Conservation (phyloP, 2,329 filamentous ascomycete genomes). For the Aspergillus jensenii region DNA sequence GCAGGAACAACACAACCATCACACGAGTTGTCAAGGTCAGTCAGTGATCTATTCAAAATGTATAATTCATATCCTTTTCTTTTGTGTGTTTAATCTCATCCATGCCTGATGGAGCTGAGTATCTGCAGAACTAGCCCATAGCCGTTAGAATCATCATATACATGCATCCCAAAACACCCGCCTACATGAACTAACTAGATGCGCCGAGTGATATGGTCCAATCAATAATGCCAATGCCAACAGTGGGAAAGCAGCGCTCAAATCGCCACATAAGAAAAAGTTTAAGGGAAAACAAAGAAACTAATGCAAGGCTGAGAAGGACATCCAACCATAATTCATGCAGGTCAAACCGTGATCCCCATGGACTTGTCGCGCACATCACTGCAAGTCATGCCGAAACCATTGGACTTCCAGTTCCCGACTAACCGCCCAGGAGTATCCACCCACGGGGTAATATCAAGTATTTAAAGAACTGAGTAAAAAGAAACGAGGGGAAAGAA, state of each 20-base stretch:
- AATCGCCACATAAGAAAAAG: conserved; percentile 4
- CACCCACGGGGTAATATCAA: neutral
- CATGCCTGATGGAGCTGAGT: conserved; percentile 3
- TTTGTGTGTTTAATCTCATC: neutral
- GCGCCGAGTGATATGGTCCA: conserved; percentile 13
- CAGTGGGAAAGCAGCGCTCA: conserved; percentile 3
- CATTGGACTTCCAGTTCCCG: conserved; percentile 4
- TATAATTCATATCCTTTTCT: neutral
- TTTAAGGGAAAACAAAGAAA: conserved; percentile 8
- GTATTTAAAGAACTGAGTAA: neutral
- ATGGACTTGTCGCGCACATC: conserved; percentile 14
- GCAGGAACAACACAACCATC: neutral
- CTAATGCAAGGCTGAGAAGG: conserved; percentile 11
- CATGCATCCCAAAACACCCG: conserved; percentile 11
- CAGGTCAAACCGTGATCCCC: conserved; percentile 13
- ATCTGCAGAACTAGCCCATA: conserved; percentile 5
- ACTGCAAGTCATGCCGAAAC: conserved; percentile 12
- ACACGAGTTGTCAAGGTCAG: neutral
- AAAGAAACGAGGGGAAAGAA: neutral
- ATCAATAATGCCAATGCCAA: neutral
- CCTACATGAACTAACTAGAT: conserved; percentile 13
- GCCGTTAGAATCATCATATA: conserved; percentile 12
- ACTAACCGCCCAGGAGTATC: conserved; percentile 1
- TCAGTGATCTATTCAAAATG: neutral
- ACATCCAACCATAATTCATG: conserved; percentile 13